Percentiles rank a stretch among this genome's conserved stretches.
Evolutionary conservation across 2,329 filamentous ascomycete genomes (phyloP).

Genomic region (Plectosphaerella cucumerina): DNA sequence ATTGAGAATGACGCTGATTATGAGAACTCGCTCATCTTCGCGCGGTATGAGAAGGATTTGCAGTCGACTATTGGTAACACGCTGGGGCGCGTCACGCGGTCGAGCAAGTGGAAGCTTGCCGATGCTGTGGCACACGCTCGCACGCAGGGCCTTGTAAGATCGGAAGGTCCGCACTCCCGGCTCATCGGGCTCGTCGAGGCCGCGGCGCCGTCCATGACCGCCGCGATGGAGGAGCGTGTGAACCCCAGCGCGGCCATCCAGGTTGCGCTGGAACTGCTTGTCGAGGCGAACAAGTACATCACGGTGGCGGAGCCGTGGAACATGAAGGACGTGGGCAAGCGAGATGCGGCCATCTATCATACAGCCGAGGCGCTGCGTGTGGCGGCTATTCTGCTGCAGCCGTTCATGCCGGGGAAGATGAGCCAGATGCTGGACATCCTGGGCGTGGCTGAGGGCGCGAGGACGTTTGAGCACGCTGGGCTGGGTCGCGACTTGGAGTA

Average conservation of each 20-base stretch:
- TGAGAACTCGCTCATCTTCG: slow-evolving; percentile 70
- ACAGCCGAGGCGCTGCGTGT: slow-evolving; percentile 74
- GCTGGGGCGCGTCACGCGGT: slow-evolving; percentile 62
- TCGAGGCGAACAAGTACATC: slow-evolving; percentile 48
- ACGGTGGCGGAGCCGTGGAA: slow-evolving; percentile 66
- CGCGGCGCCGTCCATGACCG: slow-evolving; percentile 26
- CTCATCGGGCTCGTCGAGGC: slow-evolving; percentile 19
- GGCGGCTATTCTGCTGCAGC: slow-evolving; percentile 78
- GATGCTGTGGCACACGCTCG: slow-evolving; percentile 42
- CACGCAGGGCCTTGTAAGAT: background rate
- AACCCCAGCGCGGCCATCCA: slow-evolving; percentile 64
- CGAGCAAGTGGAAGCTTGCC: slow-evolving; percentile 65
- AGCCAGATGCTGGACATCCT: slow-evolving; percentile 69
- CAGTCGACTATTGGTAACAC: slow-evolving; percentile 79
- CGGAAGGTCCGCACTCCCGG: background rate
- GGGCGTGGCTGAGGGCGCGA: slow-evolving; percentile 59
- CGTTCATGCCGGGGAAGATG: slow-evolving; percentile 82
- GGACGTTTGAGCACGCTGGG: slow-evolving; percentile 59
- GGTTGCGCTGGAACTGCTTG: slow-evolving; percentile 57
- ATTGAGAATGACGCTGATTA: slow-evolving; percentile 79
- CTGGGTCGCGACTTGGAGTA: slow-evolving; percentile 66
- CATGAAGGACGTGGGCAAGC: slow-evolving; percentile 28
- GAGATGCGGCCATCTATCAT: slow-evolving; percentile 61
- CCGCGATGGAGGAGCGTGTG: slow-evolving; percentile 57
- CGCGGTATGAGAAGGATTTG: slow-evolving; percentile 75